A percentile compares a stretch with the other conserved stretches of the same genome.
phyloP scores from a whole-genome alignment of 2,329 filamentous ascomycete genomes.

The Fulvia fulva region DNA sequence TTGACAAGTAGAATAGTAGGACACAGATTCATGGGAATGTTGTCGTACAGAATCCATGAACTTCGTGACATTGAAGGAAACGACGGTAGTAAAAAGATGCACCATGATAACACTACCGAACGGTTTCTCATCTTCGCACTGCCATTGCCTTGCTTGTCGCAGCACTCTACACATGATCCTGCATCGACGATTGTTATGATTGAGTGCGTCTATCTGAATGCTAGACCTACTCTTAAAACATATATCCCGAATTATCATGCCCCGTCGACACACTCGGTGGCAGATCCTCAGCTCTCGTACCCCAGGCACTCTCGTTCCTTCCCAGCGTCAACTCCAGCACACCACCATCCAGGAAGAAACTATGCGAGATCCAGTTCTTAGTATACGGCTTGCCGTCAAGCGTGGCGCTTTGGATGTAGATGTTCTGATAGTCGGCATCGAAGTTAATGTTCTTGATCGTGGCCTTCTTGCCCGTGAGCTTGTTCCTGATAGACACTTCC shows the following conservation, averaged over 20 bases:
- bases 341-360: constrained; percentile 44
- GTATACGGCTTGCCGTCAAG: constrained; percentile 41
- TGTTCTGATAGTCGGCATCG: constrained; percentile 38
- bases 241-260: constrained; percentile 3
- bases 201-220: no score
- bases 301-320: constrained; percentile 42
- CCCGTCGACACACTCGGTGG: constrained; percentile 37
- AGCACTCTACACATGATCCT: no score
- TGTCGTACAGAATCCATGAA: no score
- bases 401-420: constrained; percentile 44
- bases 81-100: no score
- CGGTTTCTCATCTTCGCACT: no score
- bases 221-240: constrained; percentile 6
- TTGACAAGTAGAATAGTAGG: no score
- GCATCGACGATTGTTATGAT: no score
- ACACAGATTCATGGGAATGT: no score
- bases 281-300: constrained; percentile 39
- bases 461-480: constrained; percentile 40
- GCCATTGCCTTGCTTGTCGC: no score
- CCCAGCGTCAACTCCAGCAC: constrained; percentile 43
- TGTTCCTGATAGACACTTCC: constrained; percentile 37
- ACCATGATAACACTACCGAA: no score
- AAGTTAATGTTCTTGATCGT: constrained; percentile 42
- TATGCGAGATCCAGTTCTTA: constrained; percentile 45
- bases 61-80: no score